Percentiles rank a stretch among this genome's conserved stretches.
These are phyloP conservation scores for Aspergillus niger DNA, from an alignment of 2,329 filamentous ascomycete genomes.

Conservation along the genomic window DNA sequence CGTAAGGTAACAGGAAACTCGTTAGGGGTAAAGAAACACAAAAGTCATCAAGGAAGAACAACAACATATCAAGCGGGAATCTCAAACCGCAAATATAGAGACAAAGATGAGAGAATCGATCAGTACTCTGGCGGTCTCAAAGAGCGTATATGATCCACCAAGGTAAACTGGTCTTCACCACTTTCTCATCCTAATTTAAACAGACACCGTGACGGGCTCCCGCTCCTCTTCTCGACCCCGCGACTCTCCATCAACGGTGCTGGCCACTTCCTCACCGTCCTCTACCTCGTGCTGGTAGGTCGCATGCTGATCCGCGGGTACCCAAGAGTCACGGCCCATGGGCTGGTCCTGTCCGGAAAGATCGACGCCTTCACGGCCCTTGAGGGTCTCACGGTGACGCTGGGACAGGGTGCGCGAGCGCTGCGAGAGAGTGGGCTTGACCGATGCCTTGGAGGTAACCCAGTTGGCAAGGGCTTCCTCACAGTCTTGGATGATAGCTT, in stretches of 20 bases:
- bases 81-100: conserved; percentile 12
- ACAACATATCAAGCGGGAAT: conserved; percentile 18
- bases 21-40: conserved; percentile 5
- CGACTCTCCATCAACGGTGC: conserved; percentile 35
- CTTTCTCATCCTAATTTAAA: conserved; percentile 6
- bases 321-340: conserved; percentile 76
- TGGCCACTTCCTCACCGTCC: conserved; percentile 43
- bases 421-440: conserved; percentile 82
- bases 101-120: conserved; percentile 4
- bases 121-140: conserved; percentile 8
- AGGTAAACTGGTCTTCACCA: neutral
- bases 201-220: conserved; percentile 29
- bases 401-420: conserved; percentile 86
- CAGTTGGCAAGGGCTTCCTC: conserved; percentile 97
- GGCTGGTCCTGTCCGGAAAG: conserved; percentile 80
- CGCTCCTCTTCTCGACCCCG: conserved; percentile 42
- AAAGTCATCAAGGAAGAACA: neutral
- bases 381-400: conserved; percentile 73
- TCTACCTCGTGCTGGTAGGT: conserved; percentile 45
- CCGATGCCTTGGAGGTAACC: conserved; percentile 86
- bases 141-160: neutral
- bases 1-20: conserved; percentile 3
- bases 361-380: conserved; percentile 70
- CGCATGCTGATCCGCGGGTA: conserved; percentile 66
- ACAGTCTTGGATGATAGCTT: conserved; percentile 98